These are phyloP conservation scores for Sphagnum fallax DNA, from an alignment of 228 moss, liverwort and hornwort genomes.

Conservation along the genomic window DNA sequence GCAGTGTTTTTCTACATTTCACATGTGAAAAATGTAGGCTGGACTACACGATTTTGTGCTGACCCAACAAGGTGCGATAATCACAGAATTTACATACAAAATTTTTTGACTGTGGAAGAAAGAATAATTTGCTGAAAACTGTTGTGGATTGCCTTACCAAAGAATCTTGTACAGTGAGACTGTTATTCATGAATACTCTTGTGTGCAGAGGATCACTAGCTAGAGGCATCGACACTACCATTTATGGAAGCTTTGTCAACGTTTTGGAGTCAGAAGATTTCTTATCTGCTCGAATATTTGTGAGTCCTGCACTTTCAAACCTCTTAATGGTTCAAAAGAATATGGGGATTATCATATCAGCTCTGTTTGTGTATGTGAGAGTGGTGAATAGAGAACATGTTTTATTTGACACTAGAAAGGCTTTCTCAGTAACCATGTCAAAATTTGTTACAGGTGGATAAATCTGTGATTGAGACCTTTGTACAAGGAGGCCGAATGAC, in stretches of 20 bases:
- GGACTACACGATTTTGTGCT: slow-evolving; percentile 37
- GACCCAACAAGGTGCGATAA: slow-evolving; percentile 38
- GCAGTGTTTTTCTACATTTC: slow-evolving; percentile 42
- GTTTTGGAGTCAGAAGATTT: slow-evolving; percentile 19
- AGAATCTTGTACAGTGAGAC: no score
- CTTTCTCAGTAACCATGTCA: slow-evolving; percentile 4
- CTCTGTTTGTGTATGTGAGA: no score
- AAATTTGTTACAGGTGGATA: slow-evolving; percentile 26
- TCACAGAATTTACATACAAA: no score
- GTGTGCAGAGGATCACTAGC: slow-evolving; percentile 34
- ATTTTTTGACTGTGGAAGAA: no score
- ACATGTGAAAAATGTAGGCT: slow-evolving; percentile 8
- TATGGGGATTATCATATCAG: no score
- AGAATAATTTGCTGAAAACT: no score
- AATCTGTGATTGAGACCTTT: slow-evolving; percentile 45
- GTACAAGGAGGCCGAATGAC: slow-evolving; percentile 13
- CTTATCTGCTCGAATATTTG: slow-evolving; percentile 31
- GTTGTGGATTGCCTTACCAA: no score
- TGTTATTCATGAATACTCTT: no score
- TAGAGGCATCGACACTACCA: slow-evolving; percentile 31
- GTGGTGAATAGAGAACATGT: neutral
- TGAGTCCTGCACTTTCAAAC: slow-evolving; percentile 13
- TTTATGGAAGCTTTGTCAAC: slow-evolving; percentile 29
- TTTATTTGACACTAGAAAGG: neutral
- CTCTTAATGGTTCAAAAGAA: neutral